Evolutionary conservation across 345 rosid genomes (phyloP), one percentile per base, ranked within the genome.

Genomic region (Hevea brasiliensis): DNA sequence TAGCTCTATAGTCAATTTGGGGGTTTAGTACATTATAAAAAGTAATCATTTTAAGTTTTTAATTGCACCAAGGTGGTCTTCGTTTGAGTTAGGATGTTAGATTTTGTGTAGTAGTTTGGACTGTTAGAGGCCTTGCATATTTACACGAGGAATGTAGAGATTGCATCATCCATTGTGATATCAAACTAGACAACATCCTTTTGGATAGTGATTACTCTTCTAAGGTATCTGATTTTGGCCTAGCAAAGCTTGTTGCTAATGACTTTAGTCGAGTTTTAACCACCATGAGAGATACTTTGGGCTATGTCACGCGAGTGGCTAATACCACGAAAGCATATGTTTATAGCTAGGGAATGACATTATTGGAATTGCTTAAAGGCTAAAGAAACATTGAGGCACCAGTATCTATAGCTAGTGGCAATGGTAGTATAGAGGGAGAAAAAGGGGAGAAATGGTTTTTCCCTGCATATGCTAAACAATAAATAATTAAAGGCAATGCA

Each of bases 401-500:
- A 3, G 74, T 67, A 8, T 55, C 74, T 53, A 90, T 70, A 24
- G 86, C 73, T 27, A 80, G 83, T 17, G 75, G n/a, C 4, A 78
- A 68, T 68, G 67, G 59, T 20, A 61, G 71, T 10, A 75, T 67
- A 37, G 87, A 76, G 45, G 74, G 75, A 9, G 81, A 76, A 41
- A 65, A 65, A 0, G 82, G 77, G 2, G 89, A 84, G 78, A 83
- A 83, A 54, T 89, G 96, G 97, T 93, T 93, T 81, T 89, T 90
- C 83, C 97, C 98, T 44, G 96, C 96, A 63, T 93, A 95, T 86
- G 97, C 94, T 4, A 96, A 89, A 6, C 88, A 83, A 18, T 86
- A 84, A 67, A 87, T 93, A 44, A 85, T 89, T 24, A 86, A 92
- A 45, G 81, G 77, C 35, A 69, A 78, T 61, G 42, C 73, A 12